Evolutionary conservation across 257 asterid genomes (phyloP).

Genomic region (Primulina tabacum): DNA sequence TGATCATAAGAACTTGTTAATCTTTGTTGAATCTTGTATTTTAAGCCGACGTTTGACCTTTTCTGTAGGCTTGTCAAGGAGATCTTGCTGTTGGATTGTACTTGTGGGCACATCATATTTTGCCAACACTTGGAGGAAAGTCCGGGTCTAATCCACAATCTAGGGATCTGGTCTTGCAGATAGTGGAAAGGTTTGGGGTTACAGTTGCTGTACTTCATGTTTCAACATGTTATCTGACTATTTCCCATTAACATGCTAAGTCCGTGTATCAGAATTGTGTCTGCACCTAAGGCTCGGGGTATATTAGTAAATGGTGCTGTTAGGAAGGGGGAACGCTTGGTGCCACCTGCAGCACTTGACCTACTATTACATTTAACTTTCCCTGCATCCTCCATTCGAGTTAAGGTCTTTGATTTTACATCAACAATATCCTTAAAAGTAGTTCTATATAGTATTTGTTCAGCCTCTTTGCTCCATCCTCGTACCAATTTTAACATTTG

Average conservation of each 20-base stretch:
- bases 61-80: constrained; percentile 63
- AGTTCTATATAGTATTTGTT: not conserved
- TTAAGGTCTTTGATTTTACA: constrained; percentile 42
- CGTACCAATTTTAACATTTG: constrained; percentile 1
- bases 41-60: constrained; percentile 21
- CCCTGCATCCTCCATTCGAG: constrained; percentile 62
- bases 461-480: not conserved
- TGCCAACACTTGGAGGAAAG: constrained; percentile 75
- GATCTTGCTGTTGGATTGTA: constrained; percentile 77
- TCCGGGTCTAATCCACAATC: constrained; percentile 65
- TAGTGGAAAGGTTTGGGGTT: constrained; percentile 61
- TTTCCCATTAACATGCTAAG: not conserved
- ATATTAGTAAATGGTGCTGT: constrained; percentile 62
- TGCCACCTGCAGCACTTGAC: constrained; percentile 74
- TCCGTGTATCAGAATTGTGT: constrained; percentile 50
- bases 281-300: constrained; percentile 69
- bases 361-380: constrained; percentile 57
- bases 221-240: not conserved
- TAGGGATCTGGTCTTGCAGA: constrained; percentile 79
- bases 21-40: constrained; percentile 21
- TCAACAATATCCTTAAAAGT: not conserved
- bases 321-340: constrained; percentile 71
- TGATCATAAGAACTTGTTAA: not conserved
- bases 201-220: constrained; percentile 3
- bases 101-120: constrained; percentile 63